These are phyloP conservation scores for Karstenula rhodostoma DNA, from an alignment of 2,329 filamentous ascomycete species.

Conservation along the genomic window DNA sequence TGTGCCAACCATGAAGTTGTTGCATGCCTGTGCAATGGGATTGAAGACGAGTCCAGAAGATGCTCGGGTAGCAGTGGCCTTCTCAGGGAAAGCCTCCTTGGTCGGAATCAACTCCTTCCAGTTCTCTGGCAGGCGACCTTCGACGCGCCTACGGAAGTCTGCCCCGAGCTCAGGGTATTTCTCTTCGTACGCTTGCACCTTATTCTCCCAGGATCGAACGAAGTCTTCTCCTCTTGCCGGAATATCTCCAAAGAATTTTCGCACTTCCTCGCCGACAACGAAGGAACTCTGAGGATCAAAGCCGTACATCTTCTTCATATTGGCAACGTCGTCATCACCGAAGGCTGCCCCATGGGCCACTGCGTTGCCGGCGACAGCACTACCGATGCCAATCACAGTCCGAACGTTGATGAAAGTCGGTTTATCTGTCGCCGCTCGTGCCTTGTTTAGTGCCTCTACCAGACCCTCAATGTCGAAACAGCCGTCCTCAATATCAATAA, in stretches of 20 bases:
- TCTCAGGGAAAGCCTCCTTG: conserved; percentile 52
- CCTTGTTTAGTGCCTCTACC: conserved; percentile 57
- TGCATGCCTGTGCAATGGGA: conserved; percentile 77
- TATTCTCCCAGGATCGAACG: conserved; percentile 59
- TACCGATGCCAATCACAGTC: conserved; percentile 65
- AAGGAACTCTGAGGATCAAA: conserved; percentile 61
- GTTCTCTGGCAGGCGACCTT: conserved; percentile 58
- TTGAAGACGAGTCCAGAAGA: conserved; percentile 62
- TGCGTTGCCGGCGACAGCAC: conserved; percentile 56
- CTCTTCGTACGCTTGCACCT: conserved; percentile 54
- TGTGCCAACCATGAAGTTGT: conserved; percentile 84
- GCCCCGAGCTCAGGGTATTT: conserved; percentile 59
- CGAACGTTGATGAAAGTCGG: conserved; percentile 67
- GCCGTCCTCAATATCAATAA: conserved; percentile 63
- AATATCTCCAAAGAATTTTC: conserved; percentile 62
- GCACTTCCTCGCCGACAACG: conserved; percentile 56
- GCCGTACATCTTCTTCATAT: conserved; percentile 62
- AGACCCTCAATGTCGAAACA: conserved; percentile 60
- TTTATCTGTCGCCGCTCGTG: conserved; percentile 56
- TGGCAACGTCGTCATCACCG: conserved; percentile 61
- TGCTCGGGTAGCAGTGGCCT: conserved; percentile 60
- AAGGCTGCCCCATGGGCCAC: conserved; percentile 67
- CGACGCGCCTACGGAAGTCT: conserved; percentile 59
- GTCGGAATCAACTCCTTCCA: conserved; percentile 62
- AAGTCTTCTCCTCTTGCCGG: conserved; percentile 56